phyloP scores from a whole-genome alignment of 2,329 filamentous ascomycete species.

The Neopestalotiopsis sp. region DNA sequence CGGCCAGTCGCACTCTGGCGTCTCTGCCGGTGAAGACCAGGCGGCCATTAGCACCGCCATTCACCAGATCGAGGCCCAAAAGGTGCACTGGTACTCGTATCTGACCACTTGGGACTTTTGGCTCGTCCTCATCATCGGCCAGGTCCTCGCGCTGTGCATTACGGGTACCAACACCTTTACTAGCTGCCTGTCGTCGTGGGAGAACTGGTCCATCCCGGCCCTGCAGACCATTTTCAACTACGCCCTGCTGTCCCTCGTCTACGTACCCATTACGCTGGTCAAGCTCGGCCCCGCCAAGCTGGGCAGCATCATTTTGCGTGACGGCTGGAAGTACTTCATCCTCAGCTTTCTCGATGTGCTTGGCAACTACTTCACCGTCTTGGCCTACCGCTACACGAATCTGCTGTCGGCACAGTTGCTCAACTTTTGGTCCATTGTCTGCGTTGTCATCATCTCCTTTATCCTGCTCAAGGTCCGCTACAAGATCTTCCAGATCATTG shows the following conservation, averaged over 20 bases:
- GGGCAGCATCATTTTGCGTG: constrained; percentile 63
- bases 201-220: constrained; percentile 82
- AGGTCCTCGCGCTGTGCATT: constrained; percentile 87
- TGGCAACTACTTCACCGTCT: constrained; percentile 97
- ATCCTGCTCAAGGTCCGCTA: constrained; percentile 86
- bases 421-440: constrained; percentile 98
- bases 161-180: constrained; percentile 93
- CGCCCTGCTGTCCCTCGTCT: constrained; percentile 80
- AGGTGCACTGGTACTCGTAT: constrained; percentile 72
- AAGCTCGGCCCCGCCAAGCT: constrained; percentile 79
- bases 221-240: constrained; percentile 98
- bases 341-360: constrained; percentile 92
- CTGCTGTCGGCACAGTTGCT: constrained; percentile 92
- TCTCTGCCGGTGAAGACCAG: constrained; percentile 33
- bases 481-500: constrained; percentile 81
- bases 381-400: constrained; percentile 92
- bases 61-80: constrained; percentile 58
- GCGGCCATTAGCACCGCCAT: constrained; percentile 55
- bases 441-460: constrained; percentile 87
- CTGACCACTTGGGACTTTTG: constrained; percentile 88
- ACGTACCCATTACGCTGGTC: constrained; percentile 80
- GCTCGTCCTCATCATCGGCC: constrained; percentile 79
- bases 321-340: constrained; percentile 94
- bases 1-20: constrained; percentile 22
- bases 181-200: constrained; percentile 67